Evolutionary conservation across 1,284 basidiomycete species (phyloP), one percentile per base, ranked within the genome.

Genomic region (Thecaphora thlaspeos): DNA sequence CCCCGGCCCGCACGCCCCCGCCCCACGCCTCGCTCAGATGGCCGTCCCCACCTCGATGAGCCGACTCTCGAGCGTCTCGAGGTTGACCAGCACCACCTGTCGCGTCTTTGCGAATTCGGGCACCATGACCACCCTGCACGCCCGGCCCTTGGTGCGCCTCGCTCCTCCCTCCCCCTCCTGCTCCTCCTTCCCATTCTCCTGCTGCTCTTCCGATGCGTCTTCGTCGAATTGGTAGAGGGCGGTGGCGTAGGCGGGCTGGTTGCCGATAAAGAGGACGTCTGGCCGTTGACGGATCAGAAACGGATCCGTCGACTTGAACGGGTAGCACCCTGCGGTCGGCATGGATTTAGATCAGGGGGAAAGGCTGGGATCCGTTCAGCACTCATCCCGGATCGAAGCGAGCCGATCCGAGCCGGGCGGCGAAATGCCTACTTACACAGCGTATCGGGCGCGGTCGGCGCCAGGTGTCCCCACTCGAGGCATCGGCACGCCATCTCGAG

Each of bases 361-460:
- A n/a, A n/a, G n/a, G n/a, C n/a, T n/a, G n/a, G n/a, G n/a, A n/a
- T n/a, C n/a, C n/a, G n/a, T n/a, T n/a, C n/a, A n/a, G n/a, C n/a
- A n/a, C n/a, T n/a, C n/a, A n/a, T n/a, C n/a, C n/a, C n/a, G n/a
- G n/a, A n/a, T n/a, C n/a, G n/a, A n/a, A n/a, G n/a, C n/a, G n/a
- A n/a, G n/a, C n/a, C n/a, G n/a, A n/a, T n/a, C n/a, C n/a, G n/a
- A n/a, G n/a, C n/a, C n/a, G n/a, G n/a, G n/a, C n/a, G n/a, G n/a
- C n/a, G n/a, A n/a, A n/a, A n/a, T n/a, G n/a, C 92, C n/a, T n/a
- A n/a, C n/a, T n/a, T n/a, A n/a, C 83, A 97, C 1, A 99, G 83
- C 1, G 95, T 99, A 79, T 99, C 95, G 14, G 95, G 95, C 14
- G 94, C 92, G 1, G 94, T 98, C 0, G 95, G 95, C 11, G 95